Evolutionary conservation across 176 grass and related monocot species (phyloP).

Genomic region (Elymus sibiricus): DNA sequence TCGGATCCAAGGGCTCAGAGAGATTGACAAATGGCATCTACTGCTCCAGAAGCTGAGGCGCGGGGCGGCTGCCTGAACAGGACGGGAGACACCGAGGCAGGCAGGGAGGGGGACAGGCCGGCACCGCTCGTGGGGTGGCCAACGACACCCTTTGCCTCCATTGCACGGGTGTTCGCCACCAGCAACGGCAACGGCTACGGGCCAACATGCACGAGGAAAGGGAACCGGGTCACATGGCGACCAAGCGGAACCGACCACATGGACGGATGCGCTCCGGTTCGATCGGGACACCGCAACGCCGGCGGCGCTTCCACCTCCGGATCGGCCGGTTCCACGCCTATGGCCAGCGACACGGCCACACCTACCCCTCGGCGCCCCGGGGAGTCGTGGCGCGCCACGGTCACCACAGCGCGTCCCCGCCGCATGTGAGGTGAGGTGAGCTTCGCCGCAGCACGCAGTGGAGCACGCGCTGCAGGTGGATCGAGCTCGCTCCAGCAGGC

Average conservation of each 20-base stretch:
- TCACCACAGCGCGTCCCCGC: background rate
- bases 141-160: background rate
- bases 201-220: background rate
- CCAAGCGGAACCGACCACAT: background rate
- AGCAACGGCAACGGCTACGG: background rate
- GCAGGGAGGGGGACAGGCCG: background rate
- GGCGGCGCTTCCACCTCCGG: background rate
- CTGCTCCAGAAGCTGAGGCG: no score
- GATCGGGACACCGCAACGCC: background rate
- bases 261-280: background rate
- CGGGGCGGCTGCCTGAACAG: no score
- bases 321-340: background rate
- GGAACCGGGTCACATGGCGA: constrained; percentile 7
- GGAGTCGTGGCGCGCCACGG: background rate
- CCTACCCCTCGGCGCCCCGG: background rate
- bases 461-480: background rate
- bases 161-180: background rate
- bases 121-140: background rate
- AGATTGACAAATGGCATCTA: no score
- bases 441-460: background rate
- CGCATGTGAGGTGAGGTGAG: background rate
- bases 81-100: background rate
- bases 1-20: background rate
- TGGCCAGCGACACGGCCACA: background rate
- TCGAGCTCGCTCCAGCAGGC: background rate